These are phyloP conservation scores for Digitaria exilis DNA, from an alignment of 202 grass and related monocot species.

Conservation along the genomic window DNA sequence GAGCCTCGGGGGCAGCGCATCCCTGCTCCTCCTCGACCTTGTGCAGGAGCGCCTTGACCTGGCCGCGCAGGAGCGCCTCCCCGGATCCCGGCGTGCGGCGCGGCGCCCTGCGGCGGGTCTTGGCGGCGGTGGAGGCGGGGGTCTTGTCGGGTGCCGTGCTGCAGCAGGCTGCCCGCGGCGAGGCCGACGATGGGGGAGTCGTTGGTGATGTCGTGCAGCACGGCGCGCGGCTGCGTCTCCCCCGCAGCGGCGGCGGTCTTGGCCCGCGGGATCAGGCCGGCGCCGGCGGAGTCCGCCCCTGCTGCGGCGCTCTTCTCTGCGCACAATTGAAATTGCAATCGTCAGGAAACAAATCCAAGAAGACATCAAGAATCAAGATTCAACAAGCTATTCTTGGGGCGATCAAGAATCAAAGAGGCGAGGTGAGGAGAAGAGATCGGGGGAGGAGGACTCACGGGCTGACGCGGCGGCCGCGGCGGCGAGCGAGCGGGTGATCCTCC, in stretches of 20 bases:
- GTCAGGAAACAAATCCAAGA: not conserved
- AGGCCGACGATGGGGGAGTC: conserved; percentile 92
- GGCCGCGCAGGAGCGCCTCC: conserved; percentile 78
- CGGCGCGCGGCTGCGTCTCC: conserved; percentile 36
- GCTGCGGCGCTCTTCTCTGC: conserved; percentile 48
- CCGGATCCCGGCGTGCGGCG: conserved; percentile 61
- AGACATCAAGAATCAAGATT: not conserved
- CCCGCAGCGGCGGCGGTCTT: conserved; percentile 48
- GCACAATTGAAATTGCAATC: not conserved
- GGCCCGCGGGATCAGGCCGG: conserved; percentile 24
- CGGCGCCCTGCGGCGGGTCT: conserved; percentile 35
- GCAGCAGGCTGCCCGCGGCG: conserved; percentile 44
- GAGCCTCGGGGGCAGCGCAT: conserved; percentile 1
- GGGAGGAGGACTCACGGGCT: conserved; percentile 27
- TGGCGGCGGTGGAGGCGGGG: conserved; percentile 48
- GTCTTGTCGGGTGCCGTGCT: conserved; percentile 36
- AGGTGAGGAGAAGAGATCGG: not conserved
- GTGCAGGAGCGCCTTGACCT: conserved; percentile 88
- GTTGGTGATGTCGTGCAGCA: conserved; percentile 89
- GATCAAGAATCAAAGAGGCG: not conserved
- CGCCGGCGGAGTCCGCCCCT: conserved; percentile 12
- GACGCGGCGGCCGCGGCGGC: conserved; percentile 36
- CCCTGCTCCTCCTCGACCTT: conserved; percentile 59
- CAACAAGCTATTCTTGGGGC: not conserved
- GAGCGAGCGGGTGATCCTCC: conserved; percentile 68